These are phyloP conservation scores for Psilocybe cyanescens DNA, from an alignment of 768 basidiomycete genomes.

Conservation along the genomic window DNA sequence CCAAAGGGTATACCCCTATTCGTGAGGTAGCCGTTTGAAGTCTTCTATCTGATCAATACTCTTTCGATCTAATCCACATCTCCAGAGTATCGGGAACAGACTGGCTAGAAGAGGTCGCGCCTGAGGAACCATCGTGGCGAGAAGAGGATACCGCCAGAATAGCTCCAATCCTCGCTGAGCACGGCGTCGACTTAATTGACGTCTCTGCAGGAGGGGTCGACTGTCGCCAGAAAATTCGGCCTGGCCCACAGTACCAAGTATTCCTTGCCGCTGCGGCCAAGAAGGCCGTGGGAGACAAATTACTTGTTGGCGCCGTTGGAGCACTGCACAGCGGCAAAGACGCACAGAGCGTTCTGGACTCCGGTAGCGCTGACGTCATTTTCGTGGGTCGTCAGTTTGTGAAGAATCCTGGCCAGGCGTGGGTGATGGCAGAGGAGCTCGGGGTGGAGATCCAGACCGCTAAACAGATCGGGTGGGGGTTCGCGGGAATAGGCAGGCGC, in stretches of 20 bases:
- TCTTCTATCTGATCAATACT: background rate
- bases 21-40: constrained; percentile 49
- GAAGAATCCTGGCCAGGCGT: constrained; percentile 59
- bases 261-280: constrained; percentile 57
- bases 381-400: constrained; percentile 57
- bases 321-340: constrained; percentile 55
- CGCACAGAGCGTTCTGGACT: constrained; percentile 60
- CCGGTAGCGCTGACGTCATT: constrained; percentile 63
- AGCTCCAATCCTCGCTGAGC: constrained; percentile 57
- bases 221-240: constrained; percentile 39
- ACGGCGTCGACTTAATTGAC: constrained; percentile 79
- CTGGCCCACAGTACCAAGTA: constrained; percentile 52
- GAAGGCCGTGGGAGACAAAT: constrained; percentile 34
- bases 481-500: constrained; percentile 37
- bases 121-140: constrained; percentile 68
- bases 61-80: background rate
- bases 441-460: constrained; percentile 52
- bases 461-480: constrained; percentile 61
- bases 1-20: constrained; percentile 70
- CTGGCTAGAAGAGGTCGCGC: constrained; percentile 64
- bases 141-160: constrained; percentile 68
- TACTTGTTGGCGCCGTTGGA: constrained; percentile 55
- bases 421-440: constrained; percentile 59
- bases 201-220: constrained; percentile 68
- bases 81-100: constrained; percentile 72